Evolutionary conservation across 1,139 yeast species (phyloP), one percentile per base, ranked within the genome.

Genomic region (Yueomyces sp.): DNA sequence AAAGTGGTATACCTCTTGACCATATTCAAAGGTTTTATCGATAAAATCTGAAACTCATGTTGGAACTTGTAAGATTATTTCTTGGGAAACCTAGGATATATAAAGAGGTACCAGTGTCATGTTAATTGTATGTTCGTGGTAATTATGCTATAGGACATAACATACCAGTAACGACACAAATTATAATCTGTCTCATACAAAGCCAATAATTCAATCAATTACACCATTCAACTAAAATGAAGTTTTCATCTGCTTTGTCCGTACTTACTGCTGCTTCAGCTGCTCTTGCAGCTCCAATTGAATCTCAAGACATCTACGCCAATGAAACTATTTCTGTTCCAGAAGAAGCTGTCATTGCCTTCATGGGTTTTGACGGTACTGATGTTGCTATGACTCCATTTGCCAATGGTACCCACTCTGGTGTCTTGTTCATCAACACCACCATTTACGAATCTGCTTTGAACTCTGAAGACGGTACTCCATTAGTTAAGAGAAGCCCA

Each of bases 401-500:
- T 26, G 36, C 50, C 26, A 56, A 56, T 39, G 49, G 48, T 4
- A 56, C 59, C 12, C 47, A 45, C 32, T 48, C 48, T 30, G 62
- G 61, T 40, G 27, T 57, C 9, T 40, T 57, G 35, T 53, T 59
- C 41, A 49, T 57, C 28, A 59, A 59, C 48, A 46, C 59, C 6
- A 57, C 61, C 4, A 49, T 59, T 42, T 47, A 49, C n/a, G 48
- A 46, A 19, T 41, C 42, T 28, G 51, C 53, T 36, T 3, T 33
- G n/a, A 41, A 42, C 37, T 38, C 33, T 32, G 50, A 47, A 32
- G 47, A 40, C 31, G 41, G 42, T 31, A 35, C 45, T 28, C 39
- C 42, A 8, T 39, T 48, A 35, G 38, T 44, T 19, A 56, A 55
- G 43, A 55, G 60, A 47, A 56, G 52, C 30, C 55, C 57, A 30